Conservation (phyloP, 140 eudicot species). For the Stevia rebaudiana region DNA sequence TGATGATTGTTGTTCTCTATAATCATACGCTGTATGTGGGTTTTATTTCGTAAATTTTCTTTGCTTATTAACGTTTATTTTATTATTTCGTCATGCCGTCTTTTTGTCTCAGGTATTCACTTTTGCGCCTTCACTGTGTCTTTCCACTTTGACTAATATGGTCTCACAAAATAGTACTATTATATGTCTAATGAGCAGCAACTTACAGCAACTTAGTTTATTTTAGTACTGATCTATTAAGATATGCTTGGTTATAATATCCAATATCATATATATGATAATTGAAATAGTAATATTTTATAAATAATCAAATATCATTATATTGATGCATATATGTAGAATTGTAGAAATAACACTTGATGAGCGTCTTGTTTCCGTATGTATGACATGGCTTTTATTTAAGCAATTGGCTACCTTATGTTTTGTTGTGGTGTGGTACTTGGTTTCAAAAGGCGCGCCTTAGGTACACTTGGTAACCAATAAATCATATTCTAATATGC, state of each 20-base stretch:
- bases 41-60: not conserved
- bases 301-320: not conserved
- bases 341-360: conserved; percentile 1
- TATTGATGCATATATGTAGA: conserved; percentile 5
- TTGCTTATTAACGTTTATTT: no score
- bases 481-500: no score
- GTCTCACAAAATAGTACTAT: conserved; percentile 6
- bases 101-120: not conserved
- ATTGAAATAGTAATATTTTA: not conserved
- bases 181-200: not conserved
- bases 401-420: not conserved
- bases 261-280: not conserved
- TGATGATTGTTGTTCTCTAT: not conserved
- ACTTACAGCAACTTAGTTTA: not conserved
- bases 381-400: not conserved
- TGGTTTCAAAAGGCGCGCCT: no score
- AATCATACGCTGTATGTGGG: not conserved
- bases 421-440: no score
- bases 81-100: not conserved
- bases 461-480: no score
- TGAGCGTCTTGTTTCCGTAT: not conserved
- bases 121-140: not conserved
- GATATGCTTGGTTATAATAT: not conserved
- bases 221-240: not conserved
- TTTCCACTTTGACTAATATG: not conserved